Evolutionary conservation across 305 asterid species (phyloP), one percentile per base, ranked within the genome.

Genomic region (Fraxinus albicans): DNA sequence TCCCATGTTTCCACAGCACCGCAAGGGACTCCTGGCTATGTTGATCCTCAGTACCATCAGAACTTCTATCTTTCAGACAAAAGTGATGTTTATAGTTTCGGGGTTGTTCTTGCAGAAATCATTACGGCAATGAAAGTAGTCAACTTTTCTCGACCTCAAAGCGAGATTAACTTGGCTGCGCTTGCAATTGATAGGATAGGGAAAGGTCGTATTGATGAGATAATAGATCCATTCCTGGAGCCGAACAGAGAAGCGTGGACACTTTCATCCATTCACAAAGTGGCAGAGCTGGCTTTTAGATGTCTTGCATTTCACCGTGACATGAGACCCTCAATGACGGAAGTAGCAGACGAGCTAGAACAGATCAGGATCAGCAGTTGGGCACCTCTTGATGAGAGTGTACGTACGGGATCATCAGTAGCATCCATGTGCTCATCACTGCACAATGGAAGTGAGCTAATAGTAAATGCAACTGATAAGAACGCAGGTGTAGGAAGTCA

Each of bases 1-100:
- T 96, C 99, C 73, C 98, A 96, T 53, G 87, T 96, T 67, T 96
- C 98, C 63, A 96, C 99, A 0, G 98, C 99, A 1, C 99, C 99
- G 0, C 99, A 96, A 77, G 99, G 98, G 25, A 96, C 99, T 12
- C 99, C 98, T 0, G 99, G 99, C 55, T 96, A 96, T 73, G 87
- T 96, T 0, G 99, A 96, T 78, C 99, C 99, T 12, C 99, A 96
- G 80, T 96, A 96, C 80, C 99, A 96, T 70, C 98, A 94, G 82
- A 96, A 93, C 88, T 96, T 90, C 93, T 97, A 93, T 84, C 94
- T 96, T 8, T 96, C 98, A 2, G 99, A 96, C 74, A 96, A 94
- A 79, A 96, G 98, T 34, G 99, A 96, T 9, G 98, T 96, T n/a
- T 96, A 96, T 86, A 96, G 99, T 70, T 94, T 96, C 3, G 98